phyloP scores from a whole-genome alignment of 2,329 filamentous ascomycete species.

The Beauveria scarabaeidicola region DNA sequence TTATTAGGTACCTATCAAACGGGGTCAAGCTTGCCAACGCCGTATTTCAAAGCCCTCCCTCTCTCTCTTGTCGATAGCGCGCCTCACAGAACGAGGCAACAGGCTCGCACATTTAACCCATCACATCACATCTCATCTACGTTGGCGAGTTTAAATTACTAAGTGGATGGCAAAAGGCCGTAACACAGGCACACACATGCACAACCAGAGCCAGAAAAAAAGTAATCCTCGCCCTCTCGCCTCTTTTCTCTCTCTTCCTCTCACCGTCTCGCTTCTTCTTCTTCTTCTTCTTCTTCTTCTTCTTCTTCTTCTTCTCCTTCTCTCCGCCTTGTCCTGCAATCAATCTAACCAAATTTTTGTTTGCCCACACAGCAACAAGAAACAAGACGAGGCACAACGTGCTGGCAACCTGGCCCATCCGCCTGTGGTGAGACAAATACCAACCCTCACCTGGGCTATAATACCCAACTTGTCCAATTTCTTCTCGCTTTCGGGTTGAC shows the following conservation, averaged over 20 bases:
- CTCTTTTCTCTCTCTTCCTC: background rate
- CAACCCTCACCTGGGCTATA: background rate
- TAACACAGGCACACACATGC: background rate
- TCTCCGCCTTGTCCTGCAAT: background rate
- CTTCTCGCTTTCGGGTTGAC: background rate
- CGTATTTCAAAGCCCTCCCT: too few species aligned
- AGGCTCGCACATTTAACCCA: background rate
- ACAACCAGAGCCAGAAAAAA: background rate
- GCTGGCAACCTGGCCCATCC: background rate
- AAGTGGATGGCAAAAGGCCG: background rate
- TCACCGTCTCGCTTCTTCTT: conserved; percentile 7
- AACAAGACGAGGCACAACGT: background rate
- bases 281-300: background rate
- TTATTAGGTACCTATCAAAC: too few species aligned
- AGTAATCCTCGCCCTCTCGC: background rate
- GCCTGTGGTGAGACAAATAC: conserved; percentile 1
- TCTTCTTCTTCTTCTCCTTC: conserved; percentile 4
- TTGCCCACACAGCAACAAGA: background rate
- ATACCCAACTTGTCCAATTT: conserved; percentile 1
- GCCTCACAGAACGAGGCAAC: too few species aligned
- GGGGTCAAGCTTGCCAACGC: too few species aligned
- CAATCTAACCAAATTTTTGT: background rate
- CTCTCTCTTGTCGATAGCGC: too few species aligned
- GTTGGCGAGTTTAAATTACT: background rate
- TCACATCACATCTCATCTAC: background rate